A percentile compares a stretch with the other conserved stretches of the same genome.
phyloP scores from a whole-genome alignment of 345 rosid genomes.

The Lumnitzera littorea region DNA sequence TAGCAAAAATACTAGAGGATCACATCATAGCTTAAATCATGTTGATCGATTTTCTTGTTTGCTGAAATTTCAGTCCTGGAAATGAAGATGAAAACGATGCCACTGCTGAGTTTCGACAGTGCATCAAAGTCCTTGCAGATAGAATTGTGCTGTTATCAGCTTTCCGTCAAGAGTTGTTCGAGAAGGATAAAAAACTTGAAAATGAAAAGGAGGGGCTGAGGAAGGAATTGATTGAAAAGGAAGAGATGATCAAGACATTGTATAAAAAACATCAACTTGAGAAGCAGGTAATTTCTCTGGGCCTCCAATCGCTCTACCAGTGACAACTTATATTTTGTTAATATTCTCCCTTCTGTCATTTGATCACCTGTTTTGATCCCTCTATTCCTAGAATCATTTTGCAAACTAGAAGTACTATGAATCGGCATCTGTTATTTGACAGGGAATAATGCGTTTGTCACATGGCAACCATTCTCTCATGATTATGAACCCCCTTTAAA shows the following conservation, averaged over 20 bases:
- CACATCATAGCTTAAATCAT: neutral
- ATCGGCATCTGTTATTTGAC: no score
- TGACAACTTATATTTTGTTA: neutral
- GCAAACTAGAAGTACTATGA: no score
- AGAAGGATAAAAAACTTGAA: conserved; percentile 62
- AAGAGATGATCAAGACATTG: conserved; percentile 67
- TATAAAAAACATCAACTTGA: conserved; percentile 83
- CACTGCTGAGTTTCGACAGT: conserved; percentile 59
- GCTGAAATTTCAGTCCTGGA: conserved; percentile 44
- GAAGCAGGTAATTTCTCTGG: conserved; percentile 67
- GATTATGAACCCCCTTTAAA: no score
- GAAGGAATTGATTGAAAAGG: conserved; percentile 79
- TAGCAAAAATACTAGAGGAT: no score
- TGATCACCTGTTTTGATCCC: neutral
- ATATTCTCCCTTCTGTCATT: neutral
- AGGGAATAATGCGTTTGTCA: neutral
- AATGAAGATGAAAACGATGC: conserved; percentile 76
- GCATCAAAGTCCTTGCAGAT: conserved; percentile 68
- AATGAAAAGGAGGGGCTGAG: conserved; percentile 58
- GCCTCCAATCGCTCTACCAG: neutral
- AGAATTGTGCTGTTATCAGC: conserved; percentile 68
- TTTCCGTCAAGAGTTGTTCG: conserved; percentile 71
- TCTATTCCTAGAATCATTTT: no score
- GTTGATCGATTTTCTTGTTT: conserved; percentile 7
- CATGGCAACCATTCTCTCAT: no score